Evolutionary conservation across 2,329 filamentous ascomycete genomes (phyloP).

Genomic region (Ceratocystis papillata): DNA sequence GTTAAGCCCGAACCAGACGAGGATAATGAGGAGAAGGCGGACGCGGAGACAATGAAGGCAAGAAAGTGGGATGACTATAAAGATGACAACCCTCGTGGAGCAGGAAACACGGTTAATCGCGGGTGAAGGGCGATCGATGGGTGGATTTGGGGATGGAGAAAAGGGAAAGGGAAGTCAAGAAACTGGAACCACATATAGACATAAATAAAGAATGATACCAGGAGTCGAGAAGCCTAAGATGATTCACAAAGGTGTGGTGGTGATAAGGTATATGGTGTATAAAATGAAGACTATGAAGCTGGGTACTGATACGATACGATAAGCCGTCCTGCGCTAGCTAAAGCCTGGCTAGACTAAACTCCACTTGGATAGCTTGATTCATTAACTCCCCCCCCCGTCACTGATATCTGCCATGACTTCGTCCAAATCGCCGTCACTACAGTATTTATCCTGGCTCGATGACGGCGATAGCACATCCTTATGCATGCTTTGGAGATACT

Average conservation of each 20-base stretch:
- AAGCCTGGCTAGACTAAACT: neutral
- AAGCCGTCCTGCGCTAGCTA: neutral
- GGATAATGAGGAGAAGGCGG: conserved; percentile 77
- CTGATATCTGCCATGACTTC: neutral
- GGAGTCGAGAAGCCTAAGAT: neutral
- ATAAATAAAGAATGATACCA: conserved; percentile 10
- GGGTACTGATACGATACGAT: neutral
- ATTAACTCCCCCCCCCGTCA: neutral
- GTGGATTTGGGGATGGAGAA: no score
- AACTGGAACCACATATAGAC: neutral
- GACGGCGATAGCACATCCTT: no score
- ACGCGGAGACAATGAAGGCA: conserved; percentile 86
- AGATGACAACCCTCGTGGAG: conserved; percentile 76
- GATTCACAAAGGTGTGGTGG: neutral
- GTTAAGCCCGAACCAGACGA: conserved; percentile 66
- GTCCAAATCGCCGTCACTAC: neutral
- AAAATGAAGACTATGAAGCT: neutral
- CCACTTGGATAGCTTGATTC: neutral
- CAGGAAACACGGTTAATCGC: conserved; percentile 73
- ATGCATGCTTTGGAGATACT: neutral
- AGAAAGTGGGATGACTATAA: conserved; percentile 90
- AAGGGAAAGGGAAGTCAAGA: no score
- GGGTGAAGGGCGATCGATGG: conserved; percentile 35
- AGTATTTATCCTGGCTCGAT: neutral
- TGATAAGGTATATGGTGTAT: neutral